These are phyloP conservation scores for Penicillium decumbens DNA, from an alignment of 2,329 filamentous ascomycete species.

Conservation along the genomic window DNA sequence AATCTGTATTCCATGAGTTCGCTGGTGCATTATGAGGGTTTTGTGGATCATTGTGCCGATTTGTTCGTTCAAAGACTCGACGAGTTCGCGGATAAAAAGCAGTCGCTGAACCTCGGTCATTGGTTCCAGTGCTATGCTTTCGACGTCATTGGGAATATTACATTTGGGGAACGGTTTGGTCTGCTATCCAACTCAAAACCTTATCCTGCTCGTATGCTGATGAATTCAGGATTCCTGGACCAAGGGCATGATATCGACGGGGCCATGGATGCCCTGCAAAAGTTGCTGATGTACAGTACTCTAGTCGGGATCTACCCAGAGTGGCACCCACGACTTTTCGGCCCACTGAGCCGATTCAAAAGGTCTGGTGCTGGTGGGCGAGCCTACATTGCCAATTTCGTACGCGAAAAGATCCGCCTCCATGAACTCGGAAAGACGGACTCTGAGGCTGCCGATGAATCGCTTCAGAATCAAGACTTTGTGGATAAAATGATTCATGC, in stretches of 20 bases:
- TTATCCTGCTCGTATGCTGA: conserved; percentile 6
- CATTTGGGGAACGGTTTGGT: conserved; percentile 35
- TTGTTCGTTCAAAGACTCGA: conserved; percentile 39
- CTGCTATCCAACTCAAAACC: background rate
- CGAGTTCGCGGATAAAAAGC: conserved; percentile 32
- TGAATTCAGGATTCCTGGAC: conserved; percentile 45
- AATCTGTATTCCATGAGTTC: conserved; percentile 48
- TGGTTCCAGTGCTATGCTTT: conserved; percentile 38
- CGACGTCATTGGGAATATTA: conserved; percentile 51
- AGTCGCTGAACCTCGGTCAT: conserved; percentile 38
- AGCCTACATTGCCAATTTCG: conserved; percentile 32
- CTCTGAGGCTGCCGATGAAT: conserved; percentile 8
- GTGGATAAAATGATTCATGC: conserved; percentile 43
- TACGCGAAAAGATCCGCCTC: conserved; percentile 30
- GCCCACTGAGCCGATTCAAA: conserved; percentile 26
- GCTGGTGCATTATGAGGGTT: conserved; percentile 48
- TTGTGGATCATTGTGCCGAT: conserved; percentile 47
- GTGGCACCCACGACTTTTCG: conserved; percentile 37
- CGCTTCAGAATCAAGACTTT: conserved; percentile 34
- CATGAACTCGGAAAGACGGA: conserved; percentile 21
- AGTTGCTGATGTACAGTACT: conserved; percentile 35
- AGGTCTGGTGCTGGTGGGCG: conserved; percentile 31
- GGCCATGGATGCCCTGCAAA: conserved; percentile 40
- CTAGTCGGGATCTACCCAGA: conserved; percentile 43
- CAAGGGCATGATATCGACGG: conserved; percentile 44